Base-by-base conservation (phyloP, 352 stramenopile genomes). In the Pythium folliculosum region DNA sequence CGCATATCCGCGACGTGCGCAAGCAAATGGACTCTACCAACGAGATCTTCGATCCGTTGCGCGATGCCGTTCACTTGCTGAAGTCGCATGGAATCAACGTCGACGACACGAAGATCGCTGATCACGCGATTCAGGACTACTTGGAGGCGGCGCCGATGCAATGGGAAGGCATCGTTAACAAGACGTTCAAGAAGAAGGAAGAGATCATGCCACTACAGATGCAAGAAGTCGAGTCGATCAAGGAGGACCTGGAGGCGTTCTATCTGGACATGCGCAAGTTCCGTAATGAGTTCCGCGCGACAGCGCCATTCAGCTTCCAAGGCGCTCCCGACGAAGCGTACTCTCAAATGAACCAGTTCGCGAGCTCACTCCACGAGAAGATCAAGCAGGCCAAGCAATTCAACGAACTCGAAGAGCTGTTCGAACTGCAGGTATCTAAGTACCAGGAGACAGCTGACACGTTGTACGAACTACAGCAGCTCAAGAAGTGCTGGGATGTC, bases 171-270 rank as follows among this genome's bases (percentile, higher is more conserved):
- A 96, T 99, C n/a, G 93, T 99, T 30, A 99, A 99, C 76, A 98
- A 98, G 72, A 98, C 96, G 21, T 99, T 98, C 75, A 97, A 97
- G 70, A 99, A 98, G 72, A 99, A 99, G 65, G 97, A 99, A 76
- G 94, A 98, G 69, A 99, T 99, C 63, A 88, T 99, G 78, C 95
- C 95, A 6, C 82, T 99, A 47, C 96, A 99, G 80, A 99, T 98
- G 86, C 81, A 92, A 17, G 94, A 98, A 62, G 93, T 98, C 14
- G 92, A 98, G 63, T 86, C 84, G 25, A 97, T 98, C 64, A 98
- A 98, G 65, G 76, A 92, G 44, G 91, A 98, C 22, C 77, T 99
- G 0, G 95, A 99, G 69, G 80, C 92, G 9, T 99, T 99, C 75
- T 98, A 97, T 73, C 60, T 92, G 22, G 82, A 92, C 13, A 98